Evolutionary conservation across 352 stramenopile species (phyloP).

Genomic region (Globisporangium orthogonon): DNA sequence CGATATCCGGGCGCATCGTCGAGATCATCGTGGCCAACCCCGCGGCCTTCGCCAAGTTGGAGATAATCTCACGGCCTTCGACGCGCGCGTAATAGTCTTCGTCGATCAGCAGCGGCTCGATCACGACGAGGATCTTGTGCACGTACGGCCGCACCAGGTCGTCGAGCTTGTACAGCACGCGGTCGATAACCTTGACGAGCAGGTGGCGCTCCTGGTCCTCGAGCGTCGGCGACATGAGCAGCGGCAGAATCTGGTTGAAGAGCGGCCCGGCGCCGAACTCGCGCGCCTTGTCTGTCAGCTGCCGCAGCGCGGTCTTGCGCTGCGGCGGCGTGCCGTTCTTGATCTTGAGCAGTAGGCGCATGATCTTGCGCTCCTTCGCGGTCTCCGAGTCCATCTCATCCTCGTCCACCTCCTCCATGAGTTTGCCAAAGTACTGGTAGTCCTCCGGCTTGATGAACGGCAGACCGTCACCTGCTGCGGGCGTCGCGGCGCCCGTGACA

Average conservation of each 20-base stretch:
- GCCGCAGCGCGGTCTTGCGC: slow-evolving; percentile 92
- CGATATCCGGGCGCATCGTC: slow-evolving; percentile 98
- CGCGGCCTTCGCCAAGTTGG: slow-evolving; percentile 98
- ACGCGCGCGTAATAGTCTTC: slow-evolving; percentile 99
- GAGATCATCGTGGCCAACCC: slow-evolving; percentile 99
- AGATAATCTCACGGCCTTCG: slow-evolving; percentile 99
- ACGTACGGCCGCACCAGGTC: slow-evolving; percentile 98
- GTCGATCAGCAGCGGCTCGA: slow-evolving; percentile 99
- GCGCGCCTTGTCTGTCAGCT: slow-evolving; percentile 97
- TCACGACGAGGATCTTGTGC: slow-evolving; percentile 99
- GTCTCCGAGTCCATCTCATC: slow-evolving; percentile 88
- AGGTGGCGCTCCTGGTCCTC: slow-evolving; percentile 99
- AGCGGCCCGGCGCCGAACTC: slow-evolving; percentile 95
- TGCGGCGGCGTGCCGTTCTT: slow-evolving; percentile 98
- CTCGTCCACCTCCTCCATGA: slow-evolving; percentile 92
- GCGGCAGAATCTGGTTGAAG: slow-evolving; percentile 99
- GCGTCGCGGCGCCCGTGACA: slow-evolving; percentile 43
- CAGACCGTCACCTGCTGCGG: slow-evolving; percentile 78
- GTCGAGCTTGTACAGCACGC: slow-evolving; percentile 98
- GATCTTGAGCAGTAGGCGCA: slow-evolving; percentile 97
- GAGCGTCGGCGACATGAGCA: slow-evolving; percentile 98
- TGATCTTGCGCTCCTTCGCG: slow-evolving; percentile 96
- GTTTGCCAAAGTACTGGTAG: slow-evolving; percentile 96
- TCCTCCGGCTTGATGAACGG: slow-evolving; percentile 99
- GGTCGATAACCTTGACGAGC: slow-evolving; percentile 99